Evolutionary conservation across 129 eudicot species (phyloP).

Genomic region (Silybum marianum): DNA sequence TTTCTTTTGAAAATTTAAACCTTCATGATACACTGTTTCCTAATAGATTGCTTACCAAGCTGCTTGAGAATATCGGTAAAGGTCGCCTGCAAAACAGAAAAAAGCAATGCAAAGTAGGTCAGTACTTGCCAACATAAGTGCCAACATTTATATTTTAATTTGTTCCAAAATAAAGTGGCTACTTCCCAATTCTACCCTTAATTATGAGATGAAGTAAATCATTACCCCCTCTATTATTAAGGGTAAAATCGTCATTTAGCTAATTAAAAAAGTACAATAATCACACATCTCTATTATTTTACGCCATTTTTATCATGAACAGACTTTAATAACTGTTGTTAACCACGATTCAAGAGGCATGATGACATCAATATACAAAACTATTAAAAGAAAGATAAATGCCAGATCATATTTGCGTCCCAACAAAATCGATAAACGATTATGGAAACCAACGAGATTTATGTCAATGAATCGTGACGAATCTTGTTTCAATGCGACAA

Average conservation of each 20-base stretch:
- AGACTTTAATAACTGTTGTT: neutral
- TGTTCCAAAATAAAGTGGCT: neutral
- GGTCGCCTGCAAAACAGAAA: slow-evolving; percentile 78
- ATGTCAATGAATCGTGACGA: neutral
- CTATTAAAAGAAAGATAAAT: neutral
- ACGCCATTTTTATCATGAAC: neutral
- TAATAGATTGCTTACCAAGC: slow-evolving; percentile 60
- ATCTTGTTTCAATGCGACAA: slow-evolving; percentile 17
- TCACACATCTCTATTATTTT: neutral
- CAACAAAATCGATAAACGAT: neutral
- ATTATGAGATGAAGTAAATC: neutral
- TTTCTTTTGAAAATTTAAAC: neutral
- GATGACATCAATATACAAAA: neutral
- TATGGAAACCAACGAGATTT: neutral
- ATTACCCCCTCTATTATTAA: neutral
- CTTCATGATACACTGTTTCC: neutral
- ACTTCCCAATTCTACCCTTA: neutral
- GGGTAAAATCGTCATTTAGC: neutral
- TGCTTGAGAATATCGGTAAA: slow-evolving; percentile 93
- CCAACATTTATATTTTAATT: too few relatives aligned
- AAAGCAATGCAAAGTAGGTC: neutral
- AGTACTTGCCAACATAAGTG: neutral
- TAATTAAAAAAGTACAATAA: neutral
- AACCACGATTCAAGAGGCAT: too few relatives aligned
- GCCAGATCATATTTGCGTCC: neutral